Base-by-base conservation (phyloP, 306 rosid genomes). In the Gastrolobium bilobum region DNA sequence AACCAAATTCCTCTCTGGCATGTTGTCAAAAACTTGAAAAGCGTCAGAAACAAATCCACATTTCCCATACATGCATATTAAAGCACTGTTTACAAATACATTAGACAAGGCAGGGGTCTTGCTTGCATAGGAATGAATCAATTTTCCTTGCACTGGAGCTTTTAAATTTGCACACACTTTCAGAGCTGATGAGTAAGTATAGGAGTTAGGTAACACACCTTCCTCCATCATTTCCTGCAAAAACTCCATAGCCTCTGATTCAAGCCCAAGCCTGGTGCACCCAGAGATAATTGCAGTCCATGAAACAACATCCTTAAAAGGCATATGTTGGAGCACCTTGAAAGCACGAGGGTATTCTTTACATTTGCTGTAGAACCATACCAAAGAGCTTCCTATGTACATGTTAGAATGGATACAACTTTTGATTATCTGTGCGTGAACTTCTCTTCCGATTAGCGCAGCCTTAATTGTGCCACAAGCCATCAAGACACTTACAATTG, bases 271-370 rank as follows among this genome's bases (percentile, higher is more conserved):
- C 76, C 39, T 81, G 44, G 91, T 82, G 79, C 90, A 84, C 9
- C 97, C 99, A 1, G 99, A 95, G 73, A 95, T 95, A 59, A 95
- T 90, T 79, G 99, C 97, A 54, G 99, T 92, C 98, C 98, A 95
- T 1, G 97, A 88, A 72, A 92, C 93, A 47, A 91, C 99, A 67
- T 95, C 98, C 71, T 91, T 86, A 11, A 72, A 77, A 39, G 97
- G 98, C 97, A 88, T 87, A 70, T 88, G 87, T 26, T 84, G 89
- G 73, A 92, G 92, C 66, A 89, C 95, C 77, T 87, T 86, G 15
- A 81, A 77, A 75, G 99, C 99, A 48, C 38, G 75, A 15, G 79
- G 75, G 81, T 89, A 89, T 47, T 85, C 87, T 42, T 87, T 91
- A 81, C 97, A 91, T 83, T 85, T 93, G 80, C 95, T 90, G 78